These are phyloP conservation scores for Diversispora epigaea DNA, from an alignment of 192 early-diverging fungal species.

Conservation along the genomic window DNA sequence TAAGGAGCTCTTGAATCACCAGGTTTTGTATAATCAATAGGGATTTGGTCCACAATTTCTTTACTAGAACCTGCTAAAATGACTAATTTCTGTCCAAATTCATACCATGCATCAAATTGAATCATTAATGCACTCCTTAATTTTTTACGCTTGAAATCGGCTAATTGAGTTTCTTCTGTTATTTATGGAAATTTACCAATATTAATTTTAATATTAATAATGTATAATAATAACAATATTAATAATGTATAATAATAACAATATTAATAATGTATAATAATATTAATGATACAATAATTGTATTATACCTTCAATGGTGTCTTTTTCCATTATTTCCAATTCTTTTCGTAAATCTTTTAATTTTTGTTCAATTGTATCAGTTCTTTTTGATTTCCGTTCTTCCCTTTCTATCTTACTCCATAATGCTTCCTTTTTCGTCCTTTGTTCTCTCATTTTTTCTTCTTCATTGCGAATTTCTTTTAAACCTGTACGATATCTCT, in stretches of 20 bases:
- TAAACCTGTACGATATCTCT: constrained; percentile 18
- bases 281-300: neutral
- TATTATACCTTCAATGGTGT: constrained; percentile 9
- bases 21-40: neutral
- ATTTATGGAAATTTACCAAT: neutral
- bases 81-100: constrained; percentile 18
- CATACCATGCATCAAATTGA: constrained; percentile 7
- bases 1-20: constrained; percentile 7
- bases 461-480: constrained; percentile 22
- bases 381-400: constrained; percentile 29
- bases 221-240: neutral
- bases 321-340: constrained; percentile 16
- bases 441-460: constrained; percentile 14
- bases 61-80: constrained; percentile 4
- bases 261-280: neutral
- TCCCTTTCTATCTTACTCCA: constrained; percentile 31
- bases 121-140: constrained; percentile 13
- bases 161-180: constrained; percentile 21
- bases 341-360: constrained; percentile 18
- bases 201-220: neutral
- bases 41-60: constrained; percentile 19
- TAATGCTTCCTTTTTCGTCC: constrained; percentile 22
- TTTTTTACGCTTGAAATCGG: constrained; percentile 27
- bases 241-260: neutral
- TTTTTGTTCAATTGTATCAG: constrained; percentile 2